Conservation (phyloP, 2,329 filamentous ascomycete genomes). For the Pseudocercospora musae region DNA sequence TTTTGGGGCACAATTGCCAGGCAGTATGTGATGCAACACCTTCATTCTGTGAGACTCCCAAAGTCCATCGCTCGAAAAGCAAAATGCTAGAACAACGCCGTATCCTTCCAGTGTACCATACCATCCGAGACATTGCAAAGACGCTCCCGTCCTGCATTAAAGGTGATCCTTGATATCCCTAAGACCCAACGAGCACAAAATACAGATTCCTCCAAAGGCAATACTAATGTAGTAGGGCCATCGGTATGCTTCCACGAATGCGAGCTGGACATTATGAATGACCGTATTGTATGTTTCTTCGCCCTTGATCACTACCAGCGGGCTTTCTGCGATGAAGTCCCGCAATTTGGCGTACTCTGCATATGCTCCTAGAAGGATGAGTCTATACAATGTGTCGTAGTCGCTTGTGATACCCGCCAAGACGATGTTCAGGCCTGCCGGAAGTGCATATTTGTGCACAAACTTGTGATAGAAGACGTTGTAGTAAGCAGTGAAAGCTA, state of each 20-base stretch:
- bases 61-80: neutral
- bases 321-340: slow-evolving; percentile 12
- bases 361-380: slow-evolving; percentile 18
- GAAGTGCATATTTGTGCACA: slow-evolving; percentile 4
- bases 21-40: neutral
- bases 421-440: slow-evolving; percentile 8
- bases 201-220: slow-evolving; percentile 32
- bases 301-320: slow-evolving; percentile 10
- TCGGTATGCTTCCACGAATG: slow-evolving; percentile 28
- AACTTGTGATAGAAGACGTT: slow-evolving; percentile 49
- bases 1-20: neutral
- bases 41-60: neutral
- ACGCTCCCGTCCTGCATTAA: neutral
- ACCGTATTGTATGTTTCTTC: slow-evolving; percentile 22
- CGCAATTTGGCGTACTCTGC: slow-evolving; percentile 15
- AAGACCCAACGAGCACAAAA: slow-evolving; percentile 29
- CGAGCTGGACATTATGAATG: slow-evolving; percentile 23
- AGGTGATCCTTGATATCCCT: slow-evolving; percentile 34
- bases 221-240: slow-evolving; percentile 33
- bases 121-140: neutral
- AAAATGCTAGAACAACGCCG: neutral
- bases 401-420: slow-evolving; percentile 8
- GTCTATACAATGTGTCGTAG: slow-evolving; percentile 13
- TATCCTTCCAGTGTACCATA: neutral
- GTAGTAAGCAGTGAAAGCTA: slow-evolving; percentile 49